Percentiles rank a stretch among this genome's conserved stretches.
phyloP scores from a whole-genome alignment of 2,329 filamentous ascomycete genomes.

The Tolypocladium ovalisporum region DNA sequence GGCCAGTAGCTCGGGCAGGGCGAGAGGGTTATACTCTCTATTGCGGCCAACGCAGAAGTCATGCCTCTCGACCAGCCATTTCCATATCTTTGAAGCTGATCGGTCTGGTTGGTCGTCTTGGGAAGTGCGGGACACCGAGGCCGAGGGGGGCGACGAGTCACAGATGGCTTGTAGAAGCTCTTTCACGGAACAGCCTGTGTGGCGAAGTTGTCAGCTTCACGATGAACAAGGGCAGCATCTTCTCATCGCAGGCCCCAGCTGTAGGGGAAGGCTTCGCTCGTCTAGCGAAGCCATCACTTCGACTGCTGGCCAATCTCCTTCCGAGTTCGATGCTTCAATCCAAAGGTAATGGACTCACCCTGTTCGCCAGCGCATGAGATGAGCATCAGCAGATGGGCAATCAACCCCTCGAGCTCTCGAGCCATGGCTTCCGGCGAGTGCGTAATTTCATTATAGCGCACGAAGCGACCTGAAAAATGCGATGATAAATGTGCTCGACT shows the following conservation, averaged over 20 bases:
- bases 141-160: constrained; percentile 10
- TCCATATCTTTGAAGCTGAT: constrained; percentile 22
- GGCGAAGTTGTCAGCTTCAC: constrained; percentile 2
- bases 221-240: not conserved
- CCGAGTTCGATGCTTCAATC: not conserved
- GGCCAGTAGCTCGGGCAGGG: constrained; percentile 20
- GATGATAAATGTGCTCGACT: not conserved
- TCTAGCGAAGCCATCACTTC: not conserved
- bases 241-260: not conserved
- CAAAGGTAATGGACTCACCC: constrained; percentile 15
- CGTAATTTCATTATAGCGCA: constrained; percentile 14
- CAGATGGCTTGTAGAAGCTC: constrained; percentile 21
- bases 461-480: not conserved
- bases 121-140: constrained; percentile 4
- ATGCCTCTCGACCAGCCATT: constrained; percentile 20
- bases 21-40: constrained; percentile 25
- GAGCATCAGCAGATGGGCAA: constrained; percentile 22
- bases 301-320: not conserved
- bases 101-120: constrained; percentile 10
- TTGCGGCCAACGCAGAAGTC: constrained; percentile 24
- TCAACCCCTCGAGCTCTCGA: constrained; percentile 26
- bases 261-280: not conserved
- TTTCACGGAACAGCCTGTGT: constrained; percentile 20
- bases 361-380: constrained; percentile 26
- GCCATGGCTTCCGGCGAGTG: constrained; percentile 16